phyloP scores from a whole-genome alignment of 116 monocot species.

The Dioscorea cayenensis region DNA sequence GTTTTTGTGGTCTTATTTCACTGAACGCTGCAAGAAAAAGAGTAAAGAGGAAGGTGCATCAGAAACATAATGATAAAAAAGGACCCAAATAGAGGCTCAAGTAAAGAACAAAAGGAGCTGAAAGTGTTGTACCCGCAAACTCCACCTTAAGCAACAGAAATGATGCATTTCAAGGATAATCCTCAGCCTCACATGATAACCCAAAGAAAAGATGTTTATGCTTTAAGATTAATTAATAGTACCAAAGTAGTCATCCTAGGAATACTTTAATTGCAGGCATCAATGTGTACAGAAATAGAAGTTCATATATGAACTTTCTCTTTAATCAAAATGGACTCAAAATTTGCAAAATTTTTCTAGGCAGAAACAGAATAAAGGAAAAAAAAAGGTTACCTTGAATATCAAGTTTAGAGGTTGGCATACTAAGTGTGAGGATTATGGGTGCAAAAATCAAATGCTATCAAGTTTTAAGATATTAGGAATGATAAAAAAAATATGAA shows the following conservation, averaged over 20 bases:
- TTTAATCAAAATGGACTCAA: no score
- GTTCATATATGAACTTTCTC: not conserved
- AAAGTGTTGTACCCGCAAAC: not conserved
- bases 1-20: slow-evolving; percentile 41
- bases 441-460: no score
- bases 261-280: not conserved
- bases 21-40: slow-evolving; percentile 37
- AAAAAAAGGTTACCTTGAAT: no score
- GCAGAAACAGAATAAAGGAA: no score
- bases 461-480: no score
- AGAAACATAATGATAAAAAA: not conserved
- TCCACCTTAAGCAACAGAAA: not conserved
- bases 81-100: not conserved
- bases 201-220: not conserved
- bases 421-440: no score
- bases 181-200: not conserved
- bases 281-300: not conserved
- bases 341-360: no score
- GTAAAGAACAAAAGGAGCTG: not conserved
- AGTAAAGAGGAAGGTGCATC: not conserved
- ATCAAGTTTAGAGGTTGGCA: no score
- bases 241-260: not conserved
- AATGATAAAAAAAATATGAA: no score
- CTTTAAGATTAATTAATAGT: not conserved
- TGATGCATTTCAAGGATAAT: not conserved